These are phyloP conservation scores for Candida hungchunana DNA, from an alignment of 805 yeast species.

Conservation along the genomic window DNA sequence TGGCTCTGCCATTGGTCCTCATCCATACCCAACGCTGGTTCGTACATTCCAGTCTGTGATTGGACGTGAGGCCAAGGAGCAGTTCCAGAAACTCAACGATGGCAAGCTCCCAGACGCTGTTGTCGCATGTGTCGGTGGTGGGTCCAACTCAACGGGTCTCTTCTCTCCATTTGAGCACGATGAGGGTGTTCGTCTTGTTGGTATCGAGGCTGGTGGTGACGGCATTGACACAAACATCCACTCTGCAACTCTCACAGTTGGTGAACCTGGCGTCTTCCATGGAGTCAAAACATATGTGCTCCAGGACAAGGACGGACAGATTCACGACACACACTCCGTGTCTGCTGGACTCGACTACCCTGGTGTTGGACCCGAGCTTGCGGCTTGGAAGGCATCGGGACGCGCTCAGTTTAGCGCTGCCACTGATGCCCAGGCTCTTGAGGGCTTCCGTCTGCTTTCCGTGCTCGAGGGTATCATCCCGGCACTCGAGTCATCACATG, in stretches of 20 bases:
- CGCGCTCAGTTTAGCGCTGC: slow-evolving; percentile 90
- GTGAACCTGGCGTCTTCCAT: slow-evolving; percentile 96
- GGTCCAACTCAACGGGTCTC: slow-evolving; percentile 94
- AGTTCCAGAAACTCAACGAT: slow-evolving; percentile 71
- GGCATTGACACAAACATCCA: slow-evolving; percentile 87
- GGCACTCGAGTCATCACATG: slow-evolving; percentile 96
- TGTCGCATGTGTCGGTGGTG: slow-evolving; percentile 99
- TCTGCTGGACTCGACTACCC: slow-evolving; percentile 99
- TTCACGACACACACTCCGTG: slow-evolving; percentile 95
- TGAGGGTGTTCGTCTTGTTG: slow-evolving; percentile 69
- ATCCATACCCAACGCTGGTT: slow-evolving; percentile 96
- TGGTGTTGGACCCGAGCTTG: slow-evolving; percentile 98
- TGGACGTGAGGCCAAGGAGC: slow-evolving; percentile 91
- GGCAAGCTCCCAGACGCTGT: slow-evolving; percentile 89
- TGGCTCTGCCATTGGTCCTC: slow-evolving; percentile 99
- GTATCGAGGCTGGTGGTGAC: slow-evolving; percentile 99
- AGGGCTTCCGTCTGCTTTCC: slow-evolving; percentile 83
- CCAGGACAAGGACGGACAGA: slow-evolving; percentile 92
- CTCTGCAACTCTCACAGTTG: slow-evolving; percentile 93
- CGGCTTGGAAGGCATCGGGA: slow-evolving; percentile 91
- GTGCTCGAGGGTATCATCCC: slow-evolving; percentile 98
- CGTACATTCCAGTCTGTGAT: slow-evolving; percentile 97
- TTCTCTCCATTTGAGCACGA: slow-evolving; percentile 92
- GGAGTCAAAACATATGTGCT: slow-evolving; percentile 94
- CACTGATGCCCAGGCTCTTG: slow-evolving; percentile 90